A percentile compares a stretch with the other conserved stretches of the same genome.
These are phyloP conservation scores for Boletus huronensis DNA, from an alignment of 768 basidiomycete genomes.

Conservation along the genomic window DNA sequence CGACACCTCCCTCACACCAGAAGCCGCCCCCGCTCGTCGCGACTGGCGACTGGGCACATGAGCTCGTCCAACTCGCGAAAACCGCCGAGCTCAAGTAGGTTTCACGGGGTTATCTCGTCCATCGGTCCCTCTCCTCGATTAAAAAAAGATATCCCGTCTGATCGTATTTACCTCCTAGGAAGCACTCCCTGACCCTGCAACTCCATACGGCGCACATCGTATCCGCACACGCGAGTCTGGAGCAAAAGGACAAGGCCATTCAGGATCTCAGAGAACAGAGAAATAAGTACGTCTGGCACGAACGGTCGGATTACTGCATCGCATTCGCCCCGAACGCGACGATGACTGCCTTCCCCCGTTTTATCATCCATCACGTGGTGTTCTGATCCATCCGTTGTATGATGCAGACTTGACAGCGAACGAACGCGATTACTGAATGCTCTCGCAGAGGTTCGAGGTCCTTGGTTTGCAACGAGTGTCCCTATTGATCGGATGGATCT, in stretches of 20 bases:
- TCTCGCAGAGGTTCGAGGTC: slow-evolving; percentile 58
- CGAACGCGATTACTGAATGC: slow-evolving; percentile 62
- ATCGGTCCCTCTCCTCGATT: neutral
- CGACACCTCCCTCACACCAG: slow-evolving; percentile 19
- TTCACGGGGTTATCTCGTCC: slow-evolving; percentile 15
- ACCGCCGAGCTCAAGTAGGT: slow-evolving; percentile 86
- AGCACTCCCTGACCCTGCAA: slow-evolving; percentile 80
- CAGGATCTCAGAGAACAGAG: slow-evolving; percentile 83
- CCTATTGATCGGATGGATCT: slow-evolving; percentile 11
- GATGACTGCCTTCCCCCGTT: neutral
- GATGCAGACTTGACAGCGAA: slow-evolving; percentile 68
- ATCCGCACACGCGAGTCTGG: slow-evolving; percentile 75
- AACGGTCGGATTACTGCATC: neutral
- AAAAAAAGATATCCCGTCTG: slow-evolving; percentile 1
- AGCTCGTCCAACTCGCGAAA: slow-evolving; percentile 81
- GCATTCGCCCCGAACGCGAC: neutral
- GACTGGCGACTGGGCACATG: slow-evolving; percentile 83
- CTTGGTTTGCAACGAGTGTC: slow-evolving; percentile 1
- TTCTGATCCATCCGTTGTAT: slow-evolving; percentile 12
- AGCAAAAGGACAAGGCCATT: slow-evolving; percentile 72
- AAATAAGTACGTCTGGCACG: slow-evolving; percentile 58
- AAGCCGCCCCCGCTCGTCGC: slow-evolving; percentile 60
- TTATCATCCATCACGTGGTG: slow-evolving; percentile 1
- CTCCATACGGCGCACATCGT: slow-evolving; percentile 85
- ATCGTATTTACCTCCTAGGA: slow-evolving; percentile 40